Base-by-base conservation (phyloP, 257 asterid genomes). In the Galeopsis tetrahit region DNA sequence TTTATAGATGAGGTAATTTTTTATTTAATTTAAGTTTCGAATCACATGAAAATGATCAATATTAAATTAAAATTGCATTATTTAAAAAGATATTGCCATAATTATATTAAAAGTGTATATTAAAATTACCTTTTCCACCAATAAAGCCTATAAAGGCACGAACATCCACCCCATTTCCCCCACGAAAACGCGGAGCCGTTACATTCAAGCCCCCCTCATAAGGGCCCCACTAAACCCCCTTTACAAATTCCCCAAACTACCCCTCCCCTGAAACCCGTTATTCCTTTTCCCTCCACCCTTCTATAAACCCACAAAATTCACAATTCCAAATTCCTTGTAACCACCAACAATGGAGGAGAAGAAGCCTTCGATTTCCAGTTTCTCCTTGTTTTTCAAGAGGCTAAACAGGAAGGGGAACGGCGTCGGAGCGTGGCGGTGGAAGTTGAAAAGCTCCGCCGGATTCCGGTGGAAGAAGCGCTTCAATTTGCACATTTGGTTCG, bases 401-500 rank as follows among this genome's bases (percentile, higher is more conserved):
- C 75, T 92, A 5, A 77, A 75, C 76, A 83, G 63, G 88, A 88
- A 83, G 79, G 68, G 69, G 31, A 35, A 66, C n/a, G 76, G 72
- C 51, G 72, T 70, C 49, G 74, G 83, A 1, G 56, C 81, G 6
- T 72, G 90, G 86, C 80, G 78, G 74, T 81, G 85, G 86, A 91
- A 83, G 71, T 77, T 81, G 84, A 86, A 75, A 83, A 75, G 64
- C 66, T 74, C 85, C 64, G 71, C 86, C 49, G 91, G 95, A 4
- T 36, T 83, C 44, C 80, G 89, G 82, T 83, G 96, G 94, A 88
- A 85, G 78, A 84, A 75, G 75, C 72, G 85, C 72, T 84, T 85
- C 80, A 92, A 79, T 67, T 75, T 92, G 73, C 87, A 79, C 34
- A 51, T 75, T 2, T 89, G 96, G 98, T 89, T 92, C 39, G 79